Percentiles rank a stretch among this genome's conserved stretches.
Evolutionary conservation across 805 yeast species (phyloP).

Genomic region (Candida easanensis): DNA sequence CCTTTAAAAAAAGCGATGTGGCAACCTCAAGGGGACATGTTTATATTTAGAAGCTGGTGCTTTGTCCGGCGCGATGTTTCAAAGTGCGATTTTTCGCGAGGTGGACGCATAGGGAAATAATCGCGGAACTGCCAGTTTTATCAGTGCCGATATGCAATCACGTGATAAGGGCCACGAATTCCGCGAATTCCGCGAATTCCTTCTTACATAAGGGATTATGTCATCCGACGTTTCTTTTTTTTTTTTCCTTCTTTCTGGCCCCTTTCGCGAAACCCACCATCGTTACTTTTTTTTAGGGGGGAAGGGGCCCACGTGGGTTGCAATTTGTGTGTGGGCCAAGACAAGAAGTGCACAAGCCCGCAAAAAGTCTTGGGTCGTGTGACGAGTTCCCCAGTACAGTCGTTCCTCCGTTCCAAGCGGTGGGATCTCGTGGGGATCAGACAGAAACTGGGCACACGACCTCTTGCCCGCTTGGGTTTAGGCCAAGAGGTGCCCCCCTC

Average conservation of each 20-base stretch:
- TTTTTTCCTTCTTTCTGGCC: neutral
- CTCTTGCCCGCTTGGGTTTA: neutral
- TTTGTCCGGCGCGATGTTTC: neutral
- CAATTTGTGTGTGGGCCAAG: conserved; percentile 2
- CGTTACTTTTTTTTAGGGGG: neutral
- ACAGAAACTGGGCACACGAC: neutral
- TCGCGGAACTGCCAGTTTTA: no score
- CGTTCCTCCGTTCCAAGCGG: neutral
- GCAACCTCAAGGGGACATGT: no score
- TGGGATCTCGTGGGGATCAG: no score
- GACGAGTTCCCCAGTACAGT: conserved; percentile 1
- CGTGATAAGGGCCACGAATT: no score
- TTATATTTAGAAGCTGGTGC: conserved; percentile 2
- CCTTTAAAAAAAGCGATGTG: no score
- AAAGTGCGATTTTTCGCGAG: conserved; percentile 1
- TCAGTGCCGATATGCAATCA: no score
- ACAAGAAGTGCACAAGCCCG: neutral
- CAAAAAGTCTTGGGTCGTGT: conserved; percentile 10
- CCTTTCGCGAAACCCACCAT: neutral
- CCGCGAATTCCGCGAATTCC: neutral
- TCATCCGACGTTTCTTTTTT: neutral
- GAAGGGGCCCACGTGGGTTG: conserved; percentile 14
- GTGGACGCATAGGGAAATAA: no score
- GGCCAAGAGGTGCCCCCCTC: no score
- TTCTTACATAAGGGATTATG: neutral